phyloP scores from a whole-genome alignment of 1,139 yeast genomes.

The Pichia sp. region DNA sequence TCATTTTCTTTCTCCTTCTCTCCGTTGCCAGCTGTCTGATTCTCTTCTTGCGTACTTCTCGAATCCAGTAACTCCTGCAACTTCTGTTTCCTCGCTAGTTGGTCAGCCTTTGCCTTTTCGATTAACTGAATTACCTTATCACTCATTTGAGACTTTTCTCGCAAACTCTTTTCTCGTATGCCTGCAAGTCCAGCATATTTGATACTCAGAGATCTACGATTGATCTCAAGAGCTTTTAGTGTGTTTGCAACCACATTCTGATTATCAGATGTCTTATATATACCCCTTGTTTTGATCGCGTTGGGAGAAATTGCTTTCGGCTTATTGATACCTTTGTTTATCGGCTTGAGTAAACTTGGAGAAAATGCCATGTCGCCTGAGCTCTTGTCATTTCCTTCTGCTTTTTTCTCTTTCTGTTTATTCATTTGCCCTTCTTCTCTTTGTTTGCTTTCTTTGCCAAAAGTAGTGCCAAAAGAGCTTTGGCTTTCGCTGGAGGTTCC shows the following conservation, averaged over 20 bases:
- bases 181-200: not conserved
- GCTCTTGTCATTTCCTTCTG: too few relatives aligned
- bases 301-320: not conserved
- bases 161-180: not conserved
- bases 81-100: slow-evolving; percentile 6
- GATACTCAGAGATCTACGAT: not conserved
- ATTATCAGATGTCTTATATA: not conserved
- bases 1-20: not conserved
- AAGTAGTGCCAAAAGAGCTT: too few relatives aligned
- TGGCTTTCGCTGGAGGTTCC: too few relatives aligned
- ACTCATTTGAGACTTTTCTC: slow-evolving; percentile 1
- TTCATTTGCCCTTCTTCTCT: too few relatives aligned
- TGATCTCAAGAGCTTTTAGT: slow-evolving; percentile 3
- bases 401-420: too few relatives aligned
- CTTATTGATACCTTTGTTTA: not conserved
- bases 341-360: not conserved
- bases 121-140: slow-evolving; percentile 12
- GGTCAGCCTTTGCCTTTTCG: slow-evolving; percentile 13
- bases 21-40: not conserved
- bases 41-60: not conserved
- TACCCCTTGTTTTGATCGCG: not conserved
- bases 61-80: not conserved
- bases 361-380: not conserved
- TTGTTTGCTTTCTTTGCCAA: too few relatives aligned
- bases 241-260: not conserved